These are phyloP conservation scores for Hygrophorus russula DNA, from an alignment of 768 basidiomycete species.

Conservation along the genomic window DNA sequence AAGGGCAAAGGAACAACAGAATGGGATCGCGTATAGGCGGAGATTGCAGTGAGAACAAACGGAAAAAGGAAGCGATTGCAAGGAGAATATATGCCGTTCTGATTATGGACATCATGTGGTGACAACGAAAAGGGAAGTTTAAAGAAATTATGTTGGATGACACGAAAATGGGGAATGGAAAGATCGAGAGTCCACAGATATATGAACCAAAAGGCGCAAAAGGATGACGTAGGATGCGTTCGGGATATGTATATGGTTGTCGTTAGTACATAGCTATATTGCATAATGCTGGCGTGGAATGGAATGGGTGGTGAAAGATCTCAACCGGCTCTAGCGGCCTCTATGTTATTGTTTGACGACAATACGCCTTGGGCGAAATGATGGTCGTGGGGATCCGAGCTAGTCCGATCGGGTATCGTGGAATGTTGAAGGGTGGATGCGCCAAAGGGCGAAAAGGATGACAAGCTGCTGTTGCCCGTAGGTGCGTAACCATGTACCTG, in stretches of 20 bases:
- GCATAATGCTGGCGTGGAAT: constrained; percentile 12
- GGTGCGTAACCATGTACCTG: constrained; percentile 15
- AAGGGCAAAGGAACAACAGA: constrained; percentile 9
- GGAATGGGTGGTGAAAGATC: constrained; percentile 10
- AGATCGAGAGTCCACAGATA: constrained; percentile 10
- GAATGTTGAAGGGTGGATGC: constrained; percentile 19
- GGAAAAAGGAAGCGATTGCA: constrained; percentile 6
- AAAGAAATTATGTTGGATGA: background rate
- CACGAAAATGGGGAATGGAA: constrained; percentile 12
- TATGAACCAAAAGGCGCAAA: constrained; percentile 12
- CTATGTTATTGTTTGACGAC: constrained; percentile 27
- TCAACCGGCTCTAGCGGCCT: constrained; percentile 36
- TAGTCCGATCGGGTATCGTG: constrained; percentile 28
- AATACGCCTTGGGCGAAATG: constrained; percentile 23
- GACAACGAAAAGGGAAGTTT: constrained; percentile 9
- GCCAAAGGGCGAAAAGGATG: constrained; percentile 28
- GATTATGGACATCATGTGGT: constrained; percentile 5
- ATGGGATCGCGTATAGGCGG: constrained; percentile 6
- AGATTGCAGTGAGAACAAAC: constrained; percentile 7
- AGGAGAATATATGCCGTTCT: constrained; percentile 1
- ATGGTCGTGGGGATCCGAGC: constrained; percentile 9
- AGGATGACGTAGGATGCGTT: constrained; percentile 10
- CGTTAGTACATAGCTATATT: constrained; percentile 23
- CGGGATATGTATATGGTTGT: constrained; percentile 6
- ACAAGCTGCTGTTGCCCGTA: constrained; percentile 12